A percentile compares a stretch with the other conserved stretches of the same genome.
phyloP scores from a whole-genome alignment of 148 eudicot species.

The Amaranthus hypochondriacus region DNA sequence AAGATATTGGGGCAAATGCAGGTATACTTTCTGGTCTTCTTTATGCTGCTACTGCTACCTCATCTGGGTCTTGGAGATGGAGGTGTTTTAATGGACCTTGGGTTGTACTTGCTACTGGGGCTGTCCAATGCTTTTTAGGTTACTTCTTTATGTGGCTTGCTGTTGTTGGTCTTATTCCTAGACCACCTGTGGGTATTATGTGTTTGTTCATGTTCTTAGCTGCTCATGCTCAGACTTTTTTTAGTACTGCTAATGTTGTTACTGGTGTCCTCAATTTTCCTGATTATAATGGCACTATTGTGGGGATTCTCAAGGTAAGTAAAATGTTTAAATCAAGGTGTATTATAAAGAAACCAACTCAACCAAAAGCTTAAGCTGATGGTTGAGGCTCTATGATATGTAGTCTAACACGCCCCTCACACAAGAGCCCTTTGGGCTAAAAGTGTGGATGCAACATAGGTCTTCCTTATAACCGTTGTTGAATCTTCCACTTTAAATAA shows the following conservation, averaged over 20 bases:
- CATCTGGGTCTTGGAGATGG: constrained; percentile 8
- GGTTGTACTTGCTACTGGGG: constrained; percentile 67
- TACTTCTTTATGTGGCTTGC: constrained; percentile 77
- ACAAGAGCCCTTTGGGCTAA: too few species aligned
- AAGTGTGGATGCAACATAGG: too few species aligned
- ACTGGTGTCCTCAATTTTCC: constrained; percentile 75
- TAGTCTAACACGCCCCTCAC: too few species aligned
- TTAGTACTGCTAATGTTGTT: constrained; percentile 88
- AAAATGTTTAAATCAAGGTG: too few species aligned
- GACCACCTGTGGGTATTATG: constrained; percentile 54
- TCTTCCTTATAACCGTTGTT: too few species aligned
- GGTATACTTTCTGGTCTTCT: constrained; percentile 83
- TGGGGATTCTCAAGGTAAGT: constrained; percentile 89
- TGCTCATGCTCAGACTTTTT: constrained; percentile 87
- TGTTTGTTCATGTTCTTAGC: constrained; percentile 75
- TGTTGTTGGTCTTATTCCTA: constrained; percentile 51
- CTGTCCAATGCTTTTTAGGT: constrained; percentile 68
- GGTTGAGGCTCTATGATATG: too few species aligned
- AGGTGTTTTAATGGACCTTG: constrained; percentile 38
- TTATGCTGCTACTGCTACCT: constrained; percentile 37
- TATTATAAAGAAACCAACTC: too few species aligned
- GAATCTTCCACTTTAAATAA: too few species aligned
- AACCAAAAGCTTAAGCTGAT: too few species aligned
- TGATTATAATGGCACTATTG: constrained; percentile 67
- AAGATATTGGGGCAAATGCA: constrained; percentile 91